Base-by-base conservation (phyloP, 1,284 basidiomycete species). In the Taiwanofungus camphoratus region DNA sequence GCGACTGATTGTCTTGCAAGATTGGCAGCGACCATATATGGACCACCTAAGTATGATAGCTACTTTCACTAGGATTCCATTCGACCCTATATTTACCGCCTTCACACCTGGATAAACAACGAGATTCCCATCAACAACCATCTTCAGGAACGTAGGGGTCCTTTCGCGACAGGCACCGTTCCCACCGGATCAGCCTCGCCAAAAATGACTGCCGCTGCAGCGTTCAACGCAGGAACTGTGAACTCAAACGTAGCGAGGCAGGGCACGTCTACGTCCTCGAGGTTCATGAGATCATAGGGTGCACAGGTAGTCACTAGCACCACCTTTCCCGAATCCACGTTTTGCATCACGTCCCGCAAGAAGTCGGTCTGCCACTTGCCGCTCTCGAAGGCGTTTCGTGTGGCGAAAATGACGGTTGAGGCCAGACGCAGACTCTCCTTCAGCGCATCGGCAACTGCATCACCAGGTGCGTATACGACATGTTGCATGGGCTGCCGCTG, bases 191-290 rank as follows among this genome's bases (percentile, higher is more conserved):
- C 21, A 12, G 40, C 36, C 44, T 69, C 69, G 7, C 72, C 72
- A 42, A 77, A 72, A 9, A 79, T 58, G 6, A 73, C 68, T 1
- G 49, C 57, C 8, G 60, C 66, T 1, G 68, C 71, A 0, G 67
- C 68, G 32, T 67, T 67, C 48, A 83, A 56, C 7, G 72, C 80
- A 0, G 65, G 58, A 1, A 59, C 52, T 1, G 79, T 82, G 50
- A 74, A 77, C 58, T 84, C 80, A 54, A 77, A 81, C 30, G 73
- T 75, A 11, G 67, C 71, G 51, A 79, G 46, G 45, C 65, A 51
- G 49, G 50, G 51, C 11, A 56, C 48, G 2, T 51, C 55, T 13
- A 50, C 42, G 3, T 52, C 53, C 11, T 61, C 32, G 20, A 51
- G 21, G 12, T 41, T 49, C 3, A 64, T 56, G 6, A 78, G 41